Evolutionary conservation across 331 rosid species (phyloP), one percentile per base, ranked within the genome.

Genomic region (Stylosanthes scabra): DNA sequence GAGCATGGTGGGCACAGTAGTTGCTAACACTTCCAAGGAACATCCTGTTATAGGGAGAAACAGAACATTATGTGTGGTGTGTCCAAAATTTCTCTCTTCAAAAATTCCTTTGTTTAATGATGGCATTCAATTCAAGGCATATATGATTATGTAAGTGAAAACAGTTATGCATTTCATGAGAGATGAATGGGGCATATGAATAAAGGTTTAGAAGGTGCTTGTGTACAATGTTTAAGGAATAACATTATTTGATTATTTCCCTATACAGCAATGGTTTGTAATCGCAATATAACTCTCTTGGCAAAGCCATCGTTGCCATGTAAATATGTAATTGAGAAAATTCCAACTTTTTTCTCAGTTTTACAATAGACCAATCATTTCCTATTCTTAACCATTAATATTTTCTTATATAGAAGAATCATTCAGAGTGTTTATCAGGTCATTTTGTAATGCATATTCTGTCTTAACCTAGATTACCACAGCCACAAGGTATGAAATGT

Each of bases 11-110:
- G 66, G 89, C 82, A 44, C 96, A 94, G 60, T 85, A 91, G 88
- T 88, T 89, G 87, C 97, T 94, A 34, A 94, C 96, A 81, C 98
- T 94, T 76, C 96, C 98, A 73, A 94, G 78, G 85, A 94, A 91
- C 93, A 94, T 94, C 93, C 97, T 93, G 90, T 16, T 11, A 11
- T 45, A 39, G 64, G 25, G 7, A 2, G 13, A 55, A 14, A 6
- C 20, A 31, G 9, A 46, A 37, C 27, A 63, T 25, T 20, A 55
- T 65, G 4, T 47, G 58, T 42, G 67, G 75, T 62, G 9, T 25
- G 63, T 66, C 54, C 60, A 61, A n/a, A 10, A 11, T 15, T 37
- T 9, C 31, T 41, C 54, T 34, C 67, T 66, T 29, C 51, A 50
- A 58, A 57, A 46, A 40, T 10, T 67, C 45, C 45, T 16, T 15